Percentiles rank a stretch among this genome's conserved stretches.
phyloP scores from a whole-genome alignment of 768 basidiomycete species.

The Mycena venus region DNA sequence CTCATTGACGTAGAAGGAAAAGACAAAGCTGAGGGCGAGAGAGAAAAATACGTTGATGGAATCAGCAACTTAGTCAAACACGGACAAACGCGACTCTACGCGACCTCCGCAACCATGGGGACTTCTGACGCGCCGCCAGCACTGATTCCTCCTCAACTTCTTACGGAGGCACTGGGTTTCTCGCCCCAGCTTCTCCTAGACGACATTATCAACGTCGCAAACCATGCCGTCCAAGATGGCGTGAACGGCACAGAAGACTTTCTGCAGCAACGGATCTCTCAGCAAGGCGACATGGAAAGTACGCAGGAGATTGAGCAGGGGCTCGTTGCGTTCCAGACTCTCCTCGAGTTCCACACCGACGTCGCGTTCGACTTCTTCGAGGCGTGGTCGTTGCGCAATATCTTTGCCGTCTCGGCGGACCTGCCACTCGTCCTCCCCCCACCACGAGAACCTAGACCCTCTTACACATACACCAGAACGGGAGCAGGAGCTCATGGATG shows the following conservation, averaged over 20 bases:
- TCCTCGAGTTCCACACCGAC: conserved; percentile 90
- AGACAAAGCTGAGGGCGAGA: too few species aligned
- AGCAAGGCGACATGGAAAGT: conserved; percentile 63
- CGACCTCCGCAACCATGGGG: conserved; percentile 7
- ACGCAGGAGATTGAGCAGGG: conserved; percentile 84
- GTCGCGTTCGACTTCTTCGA: conserved; percentile 94
- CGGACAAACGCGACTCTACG: not conserved
- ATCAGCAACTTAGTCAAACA: too few species aligned
- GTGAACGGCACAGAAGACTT: conserved; percentile 87
- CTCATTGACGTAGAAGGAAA: too few species aligned
- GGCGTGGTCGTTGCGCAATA: conserved; percentile 90
- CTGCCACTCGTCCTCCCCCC: conserved; percentile 80
- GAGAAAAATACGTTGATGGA: too few species aligned
- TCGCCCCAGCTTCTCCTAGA: conserved; percentile 88
- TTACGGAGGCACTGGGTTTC: conserved; percentile 85
- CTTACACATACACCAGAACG: conserved; percentile 70
- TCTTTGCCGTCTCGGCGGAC: conserved; percentile 81
- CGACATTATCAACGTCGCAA: conserved; percentile 87
- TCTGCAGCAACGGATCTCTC: conserved; percentile 70
- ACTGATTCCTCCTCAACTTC: conserved; percentile 60
- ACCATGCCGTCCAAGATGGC: conserved; percentile 82
- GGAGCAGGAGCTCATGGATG: conserved; percentile 72
- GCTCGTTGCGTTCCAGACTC: conserved; percentile 87
- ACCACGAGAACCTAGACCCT: conserved; percentile 81
- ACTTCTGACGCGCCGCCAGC: conserved; percentile 21